Evolutionary conservation across 1,284 basidiomycete genomes (phyloP).

Genomic region (Sanghuangporus sanghuang): DNA sequence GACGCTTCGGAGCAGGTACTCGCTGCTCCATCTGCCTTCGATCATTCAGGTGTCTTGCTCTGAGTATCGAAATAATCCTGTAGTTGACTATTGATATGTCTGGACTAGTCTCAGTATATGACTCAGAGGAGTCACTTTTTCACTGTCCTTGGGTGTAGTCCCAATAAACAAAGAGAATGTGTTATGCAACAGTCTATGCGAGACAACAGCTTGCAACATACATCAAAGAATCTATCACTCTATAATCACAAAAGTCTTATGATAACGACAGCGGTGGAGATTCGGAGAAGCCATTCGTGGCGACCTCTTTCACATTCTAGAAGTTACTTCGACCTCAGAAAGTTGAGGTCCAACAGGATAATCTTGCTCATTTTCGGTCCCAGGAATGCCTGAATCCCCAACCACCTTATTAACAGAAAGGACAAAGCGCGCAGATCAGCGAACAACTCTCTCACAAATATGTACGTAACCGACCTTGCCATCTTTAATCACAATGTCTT

Average conservation of each 20-base stretch:
- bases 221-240: too few species aligned
- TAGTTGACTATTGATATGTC: too few species aligned
- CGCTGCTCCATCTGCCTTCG: constrained; percentile 15
- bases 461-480: constrained; percentile 35
- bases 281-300: background rate
- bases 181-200: background rate
- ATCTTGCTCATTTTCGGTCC: constrained; percentile 54
- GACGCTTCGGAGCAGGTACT: constrained; percentile 16
- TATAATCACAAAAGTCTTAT: background rate
- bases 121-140: too few species aligned
- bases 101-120: too few species aligned
- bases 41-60: constrained; percentile 14
- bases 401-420: constrained; percentile 41
- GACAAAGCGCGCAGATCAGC: background rate
- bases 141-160: too few species aligned
- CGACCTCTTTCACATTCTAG: constrained; percentile 30
- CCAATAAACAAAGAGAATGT: too few species aligned
- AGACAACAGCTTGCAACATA: background rate
- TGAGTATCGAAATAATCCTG: background rate
- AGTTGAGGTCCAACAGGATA: constrained; percentile 51
- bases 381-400: constrained; percentile 54
- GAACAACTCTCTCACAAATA: background rate
- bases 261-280: background rate
- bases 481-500: constrained; percentile 54
- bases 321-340: constrained; percentile 23